These are phyloP conservation scores for Aspergillus homomorphus DNA, from an alignment of 495 filamentous ascomycete species.

Conservation along the genomic window DNA sequence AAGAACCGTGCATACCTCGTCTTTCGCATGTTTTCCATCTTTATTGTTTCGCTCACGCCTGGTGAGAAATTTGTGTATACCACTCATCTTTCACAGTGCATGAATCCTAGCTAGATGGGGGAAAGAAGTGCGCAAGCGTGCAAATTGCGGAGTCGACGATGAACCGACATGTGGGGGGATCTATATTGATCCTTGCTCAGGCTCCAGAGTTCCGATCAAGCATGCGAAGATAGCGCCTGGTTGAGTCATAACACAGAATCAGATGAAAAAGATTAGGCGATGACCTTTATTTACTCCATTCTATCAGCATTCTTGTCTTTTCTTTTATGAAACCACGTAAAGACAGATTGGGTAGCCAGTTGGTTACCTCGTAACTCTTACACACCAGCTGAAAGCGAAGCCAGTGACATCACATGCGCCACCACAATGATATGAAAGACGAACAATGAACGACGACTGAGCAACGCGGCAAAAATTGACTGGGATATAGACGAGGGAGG, in stretches of 20 bases:
- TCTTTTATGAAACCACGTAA: slow-evolving; percentile 8
- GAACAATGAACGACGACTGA: background rate
- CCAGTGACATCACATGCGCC: slow-evolving; percentile 26
- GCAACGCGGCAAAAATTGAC: background rate
- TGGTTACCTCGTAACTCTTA: slow-evolving; percentile 10
- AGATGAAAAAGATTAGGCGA: slow-evolving; percentile 17
- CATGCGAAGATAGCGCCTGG: slow-evolving; percentile 10
- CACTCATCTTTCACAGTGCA: slow-evolving; percentile 45
- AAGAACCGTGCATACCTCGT: slow-evolving; percentile 36
- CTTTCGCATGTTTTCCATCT: slow-evolving; percentile 47
- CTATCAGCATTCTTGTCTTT: slow-evolving; percentile 9
- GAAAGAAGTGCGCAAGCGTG: background rate
- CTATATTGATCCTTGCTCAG: slow-evolving; percentile 23
- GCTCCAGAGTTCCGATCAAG: slow-evolving; percentile 31
- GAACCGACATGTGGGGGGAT: slow-evolving; percentile 30
- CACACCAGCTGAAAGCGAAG: slow-evolving; percentile 19
- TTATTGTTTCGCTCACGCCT: slow-evolving; percentile 63
- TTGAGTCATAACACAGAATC: slow-evolving; percentile 21
- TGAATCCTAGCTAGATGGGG: slow-evolving; percentile 3
- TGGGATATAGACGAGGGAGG: background rate
- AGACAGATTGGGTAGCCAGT: background rate
- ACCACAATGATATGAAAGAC: background rate
- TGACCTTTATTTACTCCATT: background rate
- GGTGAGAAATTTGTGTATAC: slow-evolving; percentile 67
- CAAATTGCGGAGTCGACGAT: slow-evolving; percentile 6